Percentiles rank a stretch among this genome's conserved stretches.
These are phyloP conservation scores for Mycena pura DNA, from an alignment of 768 basidiomycete species.

Conservation along the genomic window DNA sequence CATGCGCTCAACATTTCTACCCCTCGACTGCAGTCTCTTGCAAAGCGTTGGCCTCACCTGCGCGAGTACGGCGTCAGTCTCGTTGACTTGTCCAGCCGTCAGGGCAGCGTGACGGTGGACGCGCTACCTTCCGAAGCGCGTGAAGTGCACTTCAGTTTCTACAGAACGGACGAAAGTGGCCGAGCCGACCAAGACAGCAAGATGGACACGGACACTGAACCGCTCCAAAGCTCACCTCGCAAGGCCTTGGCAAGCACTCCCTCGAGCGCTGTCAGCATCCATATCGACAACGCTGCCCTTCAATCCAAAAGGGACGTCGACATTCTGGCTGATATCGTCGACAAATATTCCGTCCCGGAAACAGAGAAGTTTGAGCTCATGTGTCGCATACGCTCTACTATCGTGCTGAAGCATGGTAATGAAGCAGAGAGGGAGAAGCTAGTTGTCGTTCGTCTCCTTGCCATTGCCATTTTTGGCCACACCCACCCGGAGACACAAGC, in stretches of 20 bases:
- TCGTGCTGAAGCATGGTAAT: slow-evolving; percentile 64
- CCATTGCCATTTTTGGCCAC: slow-evolving; percentile 91
- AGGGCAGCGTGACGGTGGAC: slow-evolving; percentile 59
- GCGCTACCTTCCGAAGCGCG: slow-evolving; percentile 74
- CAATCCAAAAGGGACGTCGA: slow-evolving; percentile 72
- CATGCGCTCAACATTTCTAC: slow-evolving; percentile 84
- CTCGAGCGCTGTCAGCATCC: slow-evolving; percentile 64
- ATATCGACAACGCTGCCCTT: slow-evolving; percentile 66
- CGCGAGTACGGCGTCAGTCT: slow-evolving; percentile 83
- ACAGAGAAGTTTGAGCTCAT: slow-evolving; percentile 89
- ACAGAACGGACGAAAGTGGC: slow-evolving; percentile 58
- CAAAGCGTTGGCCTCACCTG: slow-evolving; percentile 83
- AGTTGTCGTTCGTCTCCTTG: slow-evolving; percentile 78
- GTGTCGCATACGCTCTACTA: slow-evolving; percentile 84
- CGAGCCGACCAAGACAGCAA: slow-evolving; percentile 53
- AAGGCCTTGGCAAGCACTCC: slow-evolving; percentile 46
- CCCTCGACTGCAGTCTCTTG: slow-evolving; percentile 80
- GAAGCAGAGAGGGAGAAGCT: slow-evolving; percentile 79
- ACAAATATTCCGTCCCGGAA: slow-evolving; percentile 72
- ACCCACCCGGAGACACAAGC: slow-evolving; percentile 83
- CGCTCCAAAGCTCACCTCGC: slow-evolving; percentile 52
- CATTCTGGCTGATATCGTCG: slow-evolving; percentile 76
- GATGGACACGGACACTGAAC: slow-evolving; percentile 55
- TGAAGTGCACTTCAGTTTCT: slow-evolving; percentile 84
- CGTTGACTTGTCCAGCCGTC: slow-evolving; percentile 69